A percentile compares a stretch with the other conserved stretches of the same genome.
These are phyloP conservation scores for Exophiala phaeomuriformis DNA, from an alignment of 2,329 filamentous ascomycete species.

Conservation along the genomic window DNA sequence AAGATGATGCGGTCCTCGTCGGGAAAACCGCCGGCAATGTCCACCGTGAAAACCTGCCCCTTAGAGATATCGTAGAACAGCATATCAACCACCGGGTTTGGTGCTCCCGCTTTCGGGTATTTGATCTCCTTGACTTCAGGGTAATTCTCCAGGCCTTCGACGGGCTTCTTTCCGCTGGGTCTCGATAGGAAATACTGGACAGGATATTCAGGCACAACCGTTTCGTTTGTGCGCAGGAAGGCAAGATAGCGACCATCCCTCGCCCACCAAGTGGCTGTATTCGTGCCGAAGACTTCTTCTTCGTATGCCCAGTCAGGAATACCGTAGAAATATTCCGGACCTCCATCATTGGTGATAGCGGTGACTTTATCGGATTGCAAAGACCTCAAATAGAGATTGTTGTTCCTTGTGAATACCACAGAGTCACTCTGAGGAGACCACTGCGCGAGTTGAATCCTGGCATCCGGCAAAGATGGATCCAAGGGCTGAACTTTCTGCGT, in stretches of 20 bases:
- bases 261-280: constrained; percentile 92
- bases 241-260: constrained; percentile 81
- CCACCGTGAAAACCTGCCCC: constrained; percentile 70
- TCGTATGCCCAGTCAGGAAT: constrained; percentile 97
- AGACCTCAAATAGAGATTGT: constrained; percentile 80
- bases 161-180: constrained; percentile 65
- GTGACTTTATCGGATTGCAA: constrained; percentile 53
- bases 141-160: constrained; percentile 72
- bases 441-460: constrained; percentile 69
- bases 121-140: constrained; percentile 89
- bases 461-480: constrained; percentile 58
- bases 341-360: constrained; percentile 79
- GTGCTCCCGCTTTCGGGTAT: constrained; percentile 90
- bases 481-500: constrained; percentile 70
- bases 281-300: constrained; percentile 70
- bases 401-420: constrained; percentile 79
- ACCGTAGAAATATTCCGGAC: constrained; percentile 84
- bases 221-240: constrained; percentile 90
- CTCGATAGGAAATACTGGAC: constrained; percentile 87
- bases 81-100: constrained; percentile 82
- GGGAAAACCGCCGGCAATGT: constrained; percentile 67
- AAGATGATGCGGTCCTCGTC: constrained; percentile 84
- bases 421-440: constrained; percentile 87
- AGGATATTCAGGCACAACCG: constrained; percentile 80
- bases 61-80: constrained; percentile 80